Percentiles rank a stretch among this genome's conserved stretches.
These are phyloP conservation scores for Alopecurus myosuroides DNA, from an alignment of 176 grass and related monocot species.

Conservation along the genomic window DNA sequence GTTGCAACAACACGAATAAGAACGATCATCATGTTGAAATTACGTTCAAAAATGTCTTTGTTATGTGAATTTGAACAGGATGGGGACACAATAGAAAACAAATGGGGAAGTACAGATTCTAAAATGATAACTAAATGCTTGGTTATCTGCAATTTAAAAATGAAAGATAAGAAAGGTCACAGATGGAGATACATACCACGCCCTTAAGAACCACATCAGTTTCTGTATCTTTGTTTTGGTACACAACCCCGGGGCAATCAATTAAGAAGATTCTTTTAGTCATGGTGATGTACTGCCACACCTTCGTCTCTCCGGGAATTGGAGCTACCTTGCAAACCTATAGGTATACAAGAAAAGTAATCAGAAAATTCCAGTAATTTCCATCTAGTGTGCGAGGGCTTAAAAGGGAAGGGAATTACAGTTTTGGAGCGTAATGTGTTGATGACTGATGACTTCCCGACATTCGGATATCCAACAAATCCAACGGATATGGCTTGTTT, in stretches of 20 bases:
- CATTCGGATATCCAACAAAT: slow-evolving; percentile 98
- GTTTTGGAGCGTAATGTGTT: slow-evolving; percentile 94
- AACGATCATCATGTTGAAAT: background rate
- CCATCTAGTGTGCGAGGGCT: slow-evolving; percentile 2
- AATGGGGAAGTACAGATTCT: background rate
- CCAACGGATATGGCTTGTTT: slow-evolving; percentile 98
- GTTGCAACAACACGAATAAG: background rate
- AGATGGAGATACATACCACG: slow-evolving; percentile 62
- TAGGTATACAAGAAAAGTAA: slow-evolving; percentile 21
- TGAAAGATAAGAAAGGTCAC: background rate
- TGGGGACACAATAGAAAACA: background rate
- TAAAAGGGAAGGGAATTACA: slow-evolving; percentile 43
- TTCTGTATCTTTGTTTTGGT: slow-evolving; percentile 94
- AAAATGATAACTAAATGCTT: slow-evolving; percentile 1
- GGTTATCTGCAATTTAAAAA: background rate
- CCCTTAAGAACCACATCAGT: slow-evolving; percentile 99
- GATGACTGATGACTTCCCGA: slow-evolving; percentile 98
- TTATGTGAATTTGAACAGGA: background rate
- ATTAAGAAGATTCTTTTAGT: slow-evolving; percentile 97
- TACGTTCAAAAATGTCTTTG: background rate
- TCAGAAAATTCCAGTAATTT: background rate
- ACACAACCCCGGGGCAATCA: slow-evolving; percentile 94
- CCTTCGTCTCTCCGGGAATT: slow-evolving; percentile 94
- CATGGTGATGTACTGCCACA: slow-evolving; percentile 98
- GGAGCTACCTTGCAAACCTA: slow-evolving; percentile 98